These are phyloP conservation scores for Mimosa pudica DNA, from an alignment of 306 rosid species.

Conservation along the genomic window DNA sequence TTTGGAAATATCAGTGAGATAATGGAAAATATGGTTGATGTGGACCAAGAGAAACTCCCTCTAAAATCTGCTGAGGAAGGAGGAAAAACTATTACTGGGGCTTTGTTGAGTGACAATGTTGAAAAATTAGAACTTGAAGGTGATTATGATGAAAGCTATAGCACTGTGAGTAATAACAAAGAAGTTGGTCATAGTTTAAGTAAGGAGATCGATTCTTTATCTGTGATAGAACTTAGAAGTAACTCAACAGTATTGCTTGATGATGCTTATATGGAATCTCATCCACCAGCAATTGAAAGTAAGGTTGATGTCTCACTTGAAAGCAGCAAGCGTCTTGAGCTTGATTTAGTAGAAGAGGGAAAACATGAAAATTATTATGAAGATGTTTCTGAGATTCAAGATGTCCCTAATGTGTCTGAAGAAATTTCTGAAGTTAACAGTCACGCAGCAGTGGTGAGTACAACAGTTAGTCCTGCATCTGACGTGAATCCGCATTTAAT, in stretches of 20 bases:
- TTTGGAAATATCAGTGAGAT: constrained; percentile 51
- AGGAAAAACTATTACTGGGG: constrained; percentile 22
- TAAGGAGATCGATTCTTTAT: constrained; percentile 37
- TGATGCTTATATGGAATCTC: constrained; percentile 39
- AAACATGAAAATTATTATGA: constrained; percentile 13
- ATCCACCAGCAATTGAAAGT: constrained; percentile 24
- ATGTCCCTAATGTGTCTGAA: constrained; percentile 14
- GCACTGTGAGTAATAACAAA: background rate
- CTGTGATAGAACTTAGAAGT: background rate
- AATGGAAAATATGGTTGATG: constrained; percentile 32
- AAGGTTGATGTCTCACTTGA: constrained; percentile 27
- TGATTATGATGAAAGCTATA: background rate
- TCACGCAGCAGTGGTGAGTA: constrained; percentile 17
- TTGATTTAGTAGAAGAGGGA: constrained; percentile 41
- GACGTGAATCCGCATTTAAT: constrained; percentile 28
- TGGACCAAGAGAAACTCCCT: constrained; percentile 30
- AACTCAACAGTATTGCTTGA: constrained; percentile 25
- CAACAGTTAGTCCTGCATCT: constrained; percentile 18
- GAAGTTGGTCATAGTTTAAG: constrained; percentile 33
- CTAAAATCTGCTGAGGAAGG: constrained; percentile 34
- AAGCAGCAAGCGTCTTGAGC: constrained; percentile 8
- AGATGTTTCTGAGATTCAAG: constrained; percentile 34
- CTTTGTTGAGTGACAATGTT: constrained; percentile 37
- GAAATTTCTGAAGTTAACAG: constrained; percentile 33
- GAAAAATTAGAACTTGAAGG: constrained; percentile 18